Conservation (phyloP, 2,329 filamentous ascomycete genomes). For the Mollisiaceae sp. region DNA sequence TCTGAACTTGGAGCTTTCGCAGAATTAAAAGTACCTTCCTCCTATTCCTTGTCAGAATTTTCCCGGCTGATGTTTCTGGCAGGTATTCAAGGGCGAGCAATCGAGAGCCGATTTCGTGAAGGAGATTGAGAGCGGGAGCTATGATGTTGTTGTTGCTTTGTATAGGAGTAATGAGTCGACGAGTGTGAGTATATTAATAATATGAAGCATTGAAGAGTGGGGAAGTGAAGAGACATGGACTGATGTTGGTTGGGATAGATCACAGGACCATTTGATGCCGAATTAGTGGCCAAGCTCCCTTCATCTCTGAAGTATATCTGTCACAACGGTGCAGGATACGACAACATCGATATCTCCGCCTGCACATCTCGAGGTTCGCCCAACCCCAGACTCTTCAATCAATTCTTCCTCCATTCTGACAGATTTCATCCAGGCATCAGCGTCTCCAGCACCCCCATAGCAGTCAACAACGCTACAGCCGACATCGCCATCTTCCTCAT, state of each 20-base stretch:
- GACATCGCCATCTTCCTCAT: conserved; percentile 81
- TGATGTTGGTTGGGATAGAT: conserved; percentile 38
- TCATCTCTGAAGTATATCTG: conserved; percentile 59
- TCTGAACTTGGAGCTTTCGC: conserved; percentile 34
- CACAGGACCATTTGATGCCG: conserved; percentile 74
- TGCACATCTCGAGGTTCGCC: conserved; percentile 55
- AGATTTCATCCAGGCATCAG: conserved; percentile 47
- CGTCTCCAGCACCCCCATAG: conserved; percentile 78
- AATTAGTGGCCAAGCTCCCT: conserved; percentile 64
- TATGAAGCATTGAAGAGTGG: no score
- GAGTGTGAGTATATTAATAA: conserved; percentile 48
- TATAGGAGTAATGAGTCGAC: conserved; percentile 76
- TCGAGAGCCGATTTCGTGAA: conserved; percentile 69
- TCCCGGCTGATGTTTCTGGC: background rate
- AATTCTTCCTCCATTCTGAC: no score
- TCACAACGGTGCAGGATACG: conserved; percentile 78
- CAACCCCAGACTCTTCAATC: no score
- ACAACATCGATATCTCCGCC: conserved; percentile 75
- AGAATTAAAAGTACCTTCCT: conserved; percentile 32
- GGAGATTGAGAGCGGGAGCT: conserved; percentile 65
- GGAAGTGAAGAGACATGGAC: background rate
- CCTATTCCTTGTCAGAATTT: background rate
- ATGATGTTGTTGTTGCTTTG: conserved; percentile 66
- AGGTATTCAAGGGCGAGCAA: conserved; percentile 47
- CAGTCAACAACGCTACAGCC: conserved; percentile 80